Evolutionary conservation across 2,329 filamentous ascomycete species (phyloP).

Genomic region (Magnaporthales sp.): DNA sequence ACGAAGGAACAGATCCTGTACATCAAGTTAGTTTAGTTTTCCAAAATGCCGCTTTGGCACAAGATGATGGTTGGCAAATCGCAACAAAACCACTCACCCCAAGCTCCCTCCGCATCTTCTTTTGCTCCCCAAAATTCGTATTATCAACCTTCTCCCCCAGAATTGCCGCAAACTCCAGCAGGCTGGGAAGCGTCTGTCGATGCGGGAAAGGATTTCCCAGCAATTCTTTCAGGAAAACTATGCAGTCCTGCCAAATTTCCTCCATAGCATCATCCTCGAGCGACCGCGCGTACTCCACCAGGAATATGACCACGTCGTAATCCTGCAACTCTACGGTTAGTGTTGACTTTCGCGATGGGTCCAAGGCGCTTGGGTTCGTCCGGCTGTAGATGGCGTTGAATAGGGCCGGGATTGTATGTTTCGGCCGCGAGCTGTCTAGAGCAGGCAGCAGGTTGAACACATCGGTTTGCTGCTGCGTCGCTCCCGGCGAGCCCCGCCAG

Average conservation of each 20-base stretch:
- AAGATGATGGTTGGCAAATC: background rate
- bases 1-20: constrained; percentile 76
- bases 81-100: constrained; percentile 50
- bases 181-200: constrained; percentile 74
- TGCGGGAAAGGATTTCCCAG: constrained; percentile 92
- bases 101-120: constrained; percentile 82
- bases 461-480: constrained; percentile 31
- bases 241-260: constrained; percentile 95
- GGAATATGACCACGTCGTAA: constrained; percentile 75
- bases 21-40: constrained; percentile 17
- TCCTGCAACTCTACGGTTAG: constrained; percentile 80
- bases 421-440: constrained; percentile 81
- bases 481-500: constrained; percentile 54
- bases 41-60: background rate
- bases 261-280: constrained; percentile 97
- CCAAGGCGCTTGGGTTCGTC: constrained; percentile 74
- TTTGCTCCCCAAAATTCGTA: constrained; percentile 92
- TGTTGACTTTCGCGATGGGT: constrained; percentile 74
- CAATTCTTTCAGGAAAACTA: constrained; percentile 81
- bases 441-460: constrained; percentile 85
- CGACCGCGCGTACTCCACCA: constrained; percentile 82
- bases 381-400: constrained; percentile 96
- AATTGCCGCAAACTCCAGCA: constrained; percentile 83
- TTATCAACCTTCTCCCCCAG: constrained; percentile 95
- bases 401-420: constrained; percentile 84